Base-by-base conservation (phyloP, 1,284 basidiomycete genomes). In the Cutaneotrichosporon sp. region DNA sequence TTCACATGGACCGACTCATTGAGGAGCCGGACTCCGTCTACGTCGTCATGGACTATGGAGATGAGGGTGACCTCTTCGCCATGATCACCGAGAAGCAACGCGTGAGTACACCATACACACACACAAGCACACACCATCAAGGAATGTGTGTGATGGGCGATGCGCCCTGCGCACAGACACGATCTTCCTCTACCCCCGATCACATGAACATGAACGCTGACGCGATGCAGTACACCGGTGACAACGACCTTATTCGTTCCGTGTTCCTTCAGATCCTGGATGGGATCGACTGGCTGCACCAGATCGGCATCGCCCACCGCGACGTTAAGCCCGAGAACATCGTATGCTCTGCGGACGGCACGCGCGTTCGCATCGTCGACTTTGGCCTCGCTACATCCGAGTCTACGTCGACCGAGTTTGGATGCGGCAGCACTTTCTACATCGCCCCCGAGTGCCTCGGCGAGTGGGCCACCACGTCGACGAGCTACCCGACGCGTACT, bases 321-420 rank as follows among this genome's bases (percentile, higher is more conserved):
- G 94, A 97, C 74, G 80, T 98, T 70, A 98, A 97, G 78, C 94
- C 93, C 2, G 96, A 97, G 78, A 98, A 98, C 76, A 86, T 98
- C 65, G 81, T 98, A 58, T 96, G 91, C 77, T 76, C 89, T 79
- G 69, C 76, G 22, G 76, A 75, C 69, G 92, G 92, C 58, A 80
- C 84, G 59, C 81, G 84, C 53, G 84, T 97, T 54, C 84, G 89
- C 61, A 83, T 98, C 68, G 94, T 93, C 58, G 96, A 98, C 78
- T 98, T 98, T 75, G 94, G 96, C 46, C 83, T 97, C 26, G 94
- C 94, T 12, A 98, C 94, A 2, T 88, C 86, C 43, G 90, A 97
- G 60, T 83, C 82, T 67, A 78, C 83, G 60, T 93, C 89, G 60
- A 83, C 84, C 58, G 94, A 98, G 74, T 97, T 96, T 77, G 87